Evolutionary conservation across 192 early-diverging fungal species (phyloP).

Genomic region (Backusella luteola): DNA sequence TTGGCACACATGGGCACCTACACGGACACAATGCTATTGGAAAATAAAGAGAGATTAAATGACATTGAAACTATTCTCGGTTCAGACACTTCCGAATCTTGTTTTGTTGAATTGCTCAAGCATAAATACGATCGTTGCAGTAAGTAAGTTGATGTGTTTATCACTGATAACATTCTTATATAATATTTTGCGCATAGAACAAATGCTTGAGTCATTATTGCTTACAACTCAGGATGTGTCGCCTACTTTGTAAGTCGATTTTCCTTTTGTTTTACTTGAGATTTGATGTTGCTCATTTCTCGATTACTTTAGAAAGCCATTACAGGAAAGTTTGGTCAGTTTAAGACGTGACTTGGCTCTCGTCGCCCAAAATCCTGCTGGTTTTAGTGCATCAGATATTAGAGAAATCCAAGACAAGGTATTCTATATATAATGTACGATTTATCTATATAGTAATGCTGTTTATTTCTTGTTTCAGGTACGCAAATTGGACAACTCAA

Average conservation of each 20-base stretch:
- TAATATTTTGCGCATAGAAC: neutral
- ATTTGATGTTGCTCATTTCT: neutral
- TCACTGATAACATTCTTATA: neutral
- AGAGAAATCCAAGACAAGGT: conserved; percentile 68
- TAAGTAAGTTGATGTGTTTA: conserved; percentile 23
- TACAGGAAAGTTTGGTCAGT: conserved; percentile 69
- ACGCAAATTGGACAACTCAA: conserved; percentile 73
- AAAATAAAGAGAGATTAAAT: conserved; percentile 55
- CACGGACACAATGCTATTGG: conserved; percentile 55
- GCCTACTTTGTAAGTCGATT: conserved; percentile 49
- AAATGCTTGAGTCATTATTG: neutral
- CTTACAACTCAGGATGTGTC: conserved; percentile 28
- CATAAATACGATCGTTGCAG: conserved; percentile 40
- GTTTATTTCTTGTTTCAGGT: conserved; percentile 11
- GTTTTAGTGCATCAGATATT: conserved; percentile 40
- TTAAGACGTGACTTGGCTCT: conserved; percentile 60
- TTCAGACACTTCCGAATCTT: conserved; percentile 39
- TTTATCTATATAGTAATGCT: neutral
- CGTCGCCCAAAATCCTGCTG: conserved; percentile 33
- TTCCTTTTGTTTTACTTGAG: neutral
- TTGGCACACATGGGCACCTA: conserved; percentile 36
- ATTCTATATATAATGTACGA: neutral
- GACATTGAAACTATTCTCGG: conserved; percentile 61
- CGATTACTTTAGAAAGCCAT: conserved; percentile 48
- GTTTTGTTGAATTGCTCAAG: conserved; percentile 41